Percentiles rank a stretch among this genome's conserved stretches.
These are phyloP conservation scores for Cubamyces lactineus DNA, from an alignment of 768 basidiomycete genomes.

Conservation along the genomic window DNA sequence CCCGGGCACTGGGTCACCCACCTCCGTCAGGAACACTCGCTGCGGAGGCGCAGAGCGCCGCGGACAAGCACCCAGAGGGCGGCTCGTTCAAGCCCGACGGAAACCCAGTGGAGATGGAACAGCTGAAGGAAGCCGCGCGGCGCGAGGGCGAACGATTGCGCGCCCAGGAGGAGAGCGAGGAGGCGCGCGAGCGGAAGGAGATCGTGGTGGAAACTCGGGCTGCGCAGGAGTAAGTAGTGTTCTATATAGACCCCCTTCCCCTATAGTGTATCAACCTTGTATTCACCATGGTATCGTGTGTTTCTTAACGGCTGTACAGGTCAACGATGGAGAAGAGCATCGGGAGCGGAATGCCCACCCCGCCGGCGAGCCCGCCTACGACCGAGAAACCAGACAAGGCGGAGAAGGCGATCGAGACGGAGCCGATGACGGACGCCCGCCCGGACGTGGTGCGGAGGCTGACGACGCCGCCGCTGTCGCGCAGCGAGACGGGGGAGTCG, in stretches of 20 bases:
- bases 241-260: background rate
- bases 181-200: constrained; percentile 5
- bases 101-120: constrained; percentile 13
- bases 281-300: background rate
- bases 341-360: background rate
- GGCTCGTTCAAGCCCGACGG: constrained; percentile 20
- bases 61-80: constrained; percentile 21
- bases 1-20: constrained; percentile 25
- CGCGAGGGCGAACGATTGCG: constrained; percentile 19
- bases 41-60: constrained; percentile 28
- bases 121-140: constrained; percentile 18
- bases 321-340: background rate
- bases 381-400: background rate
- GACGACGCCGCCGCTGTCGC: constrained; percentile 20
- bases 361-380: background rate
- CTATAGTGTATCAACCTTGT: background rate
- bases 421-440: constrained; percentile 13
- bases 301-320: background rate
- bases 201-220: constrained; percentile 4
- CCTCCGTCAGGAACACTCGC: constrained; percentile 29
- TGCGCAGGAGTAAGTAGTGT: constrained; percentile 9
- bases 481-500: constrained; percentile 31
- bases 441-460: constrained; percentile 9
- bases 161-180: constrained; percentile 6
- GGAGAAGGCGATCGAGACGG: constrained; percentile 13